phyloP scores from a whole-genome alignment of 108 stramenopile genomes.

The Discostella stelligeroides region DNA sequence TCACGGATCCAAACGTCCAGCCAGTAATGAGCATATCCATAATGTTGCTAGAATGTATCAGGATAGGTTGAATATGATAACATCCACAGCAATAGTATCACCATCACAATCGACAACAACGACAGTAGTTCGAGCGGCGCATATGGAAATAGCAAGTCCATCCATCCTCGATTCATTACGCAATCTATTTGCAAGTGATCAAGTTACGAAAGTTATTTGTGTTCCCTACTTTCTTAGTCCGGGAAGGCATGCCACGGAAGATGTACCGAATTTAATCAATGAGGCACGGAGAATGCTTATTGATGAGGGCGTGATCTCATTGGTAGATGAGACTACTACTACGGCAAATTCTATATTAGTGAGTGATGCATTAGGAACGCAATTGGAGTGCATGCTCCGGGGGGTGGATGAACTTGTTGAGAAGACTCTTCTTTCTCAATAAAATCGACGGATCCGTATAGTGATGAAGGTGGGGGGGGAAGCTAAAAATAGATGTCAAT shows the following conservation, averaged over 20 bases:
- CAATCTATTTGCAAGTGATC: constrained; percentile 22
- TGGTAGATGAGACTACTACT: not conserved
- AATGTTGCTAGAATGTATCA: constrained; percentile 71
- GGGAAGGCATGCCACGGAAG: constrained; percentile 85
- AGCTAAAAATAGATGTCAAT: not conserved
- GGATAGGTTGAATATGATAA: constrained; percentile 1
- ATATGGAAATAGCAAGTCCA: constrained; percentile 93
- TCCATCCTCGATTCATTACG: constrained; percentile 73
- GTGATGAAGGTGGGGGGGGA: not conserved
- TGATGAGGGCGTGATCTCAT: constrained; percentile 31
- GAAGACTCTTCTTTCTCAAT: too few species aligned
- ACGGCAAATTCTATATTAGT: constrained; percentile 18
- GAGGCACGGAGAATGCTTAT: constrained; percentile 65
- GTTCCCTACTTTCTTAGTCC: constrained; percentile 93
- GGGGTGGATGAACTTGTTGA: constrained; percentile 38
- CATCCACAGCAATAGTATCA: too few species aligned
- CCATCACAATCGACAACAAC: not conserved
- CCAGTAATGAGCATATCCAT: constrained; percentile 79
- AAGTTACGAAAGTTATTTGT: constrained; percentile 68
- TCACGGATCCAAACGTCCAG: not conserved
- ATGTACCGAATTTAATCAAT: constrained; percentile 83
- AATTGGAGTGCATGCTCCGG: constrained; percentile 38
- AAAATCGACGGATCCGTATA: too few species aligned
- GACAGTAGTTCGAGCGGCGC: constrained; percentile 74
- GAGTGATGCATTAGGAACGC: constrained; percentile 37